Evolutionary conservation across 148 eudicot species (phyloP).

Genomic region (Limonium bicolor): DNA sequence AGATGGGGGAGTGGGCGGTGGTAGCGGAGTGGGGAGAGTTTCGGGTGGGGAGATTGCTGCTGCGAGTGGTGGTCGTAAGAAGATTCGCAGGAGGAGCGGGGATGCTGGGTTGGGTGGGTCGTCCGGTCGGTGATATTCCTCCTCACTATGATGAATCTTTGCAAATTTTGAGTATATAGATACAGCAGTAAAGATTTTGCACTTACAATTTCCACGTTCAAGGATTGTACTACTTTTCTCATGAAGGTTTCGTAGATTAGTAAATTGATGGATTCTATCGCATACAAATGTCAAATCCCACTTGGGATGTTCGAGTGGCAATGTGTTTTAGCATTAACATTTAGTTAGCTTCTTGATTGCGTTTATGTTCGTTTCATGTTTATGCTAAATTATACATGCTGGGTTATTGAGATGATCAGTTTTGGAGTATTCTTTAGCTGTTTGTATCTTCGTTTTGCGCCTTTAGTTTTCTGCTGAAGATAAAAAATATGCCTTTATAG

Average conservation of each 20-base stretch:
- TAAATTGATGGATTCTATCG: not conserved
- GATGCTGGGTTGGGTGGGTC: constrained; percentile 27
- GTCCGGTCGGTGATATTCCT: constrained; percentile 24
- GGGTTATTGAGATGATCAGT: no score
- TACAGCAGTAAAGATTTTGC: not conserved
- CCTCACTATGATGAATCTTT: not conserved
- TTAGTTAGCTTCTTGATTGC: no score
- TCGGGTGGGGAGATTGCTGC: constrained; percentile 11
- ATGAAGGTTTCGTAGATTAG: not conserved
- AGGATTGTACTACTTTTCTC: not conserved
- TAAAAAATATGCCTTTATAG: no score
- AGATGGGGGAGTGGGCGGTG: constrained; percentile 13
- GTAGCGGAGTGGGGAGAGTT: constrained; percentile 20
- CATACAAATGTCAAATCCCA: not conserved
- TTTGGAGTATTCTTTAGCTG: no score
- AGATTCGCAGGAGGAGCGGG: constrained; percentile 12
- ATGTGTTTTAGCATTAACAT: no score
- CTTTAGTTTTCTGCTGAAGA: no score
- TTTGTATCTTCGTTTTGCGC: no score
- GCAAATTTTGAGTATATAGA: not conserved
- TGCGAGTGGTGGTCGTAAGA: constrained; percentile 22
- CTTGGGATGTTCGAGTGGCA: no score
- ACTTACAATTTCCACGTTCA: not conserved
- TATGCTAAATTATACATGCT: no score
- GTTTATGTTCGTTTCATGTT: no score